A percentile compares a stretch with the other conserved stretches of the same genome.
Evolutionary conservation across 2,329 filamentous ascomycete species (phyloP).

Genomic region (Penicillium sp.): DNA sequence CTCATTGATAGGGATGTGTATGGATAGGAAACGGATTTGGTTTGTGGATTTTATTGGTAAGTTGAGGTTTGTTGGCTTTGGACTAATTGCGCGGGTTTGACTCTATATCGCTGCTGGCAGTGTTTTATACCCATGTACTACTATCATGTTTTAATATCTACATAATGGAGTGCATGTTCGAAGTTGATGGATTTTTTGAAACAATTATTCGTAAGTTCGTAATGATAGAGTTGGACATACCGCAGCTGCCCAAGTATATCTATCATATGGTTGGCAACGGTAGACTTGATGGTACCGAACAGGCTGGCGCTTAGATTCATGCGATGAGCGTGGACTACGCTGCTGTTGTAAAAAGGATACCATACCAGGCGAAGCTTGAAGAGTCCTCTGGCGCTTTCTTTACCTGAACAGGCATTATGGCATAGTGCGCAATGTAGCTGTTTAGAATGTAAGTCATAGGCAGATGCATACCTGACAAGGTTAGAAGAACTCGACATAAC

Average conservation of each 20-base stretch:
- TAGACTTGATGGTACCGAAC: background rate
- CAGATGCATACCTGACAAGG: background rate
- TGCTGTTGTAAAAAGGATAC: background rate
- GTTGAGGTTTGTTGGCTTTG: background rate
- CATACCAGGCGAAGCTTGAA: background rate
- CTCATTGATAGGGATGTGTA: background rate
- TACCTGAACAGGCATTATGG: background rate
- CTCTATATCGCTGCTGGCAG: slow-evolving; percentile 2
- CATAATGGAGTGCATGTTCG: background rate
- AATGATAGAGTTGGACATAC: background rate
- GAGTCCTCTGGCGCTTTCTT: background rate
- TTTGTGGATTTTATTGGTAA: background rate
- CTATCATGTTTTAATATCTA: slow-evolving; percentile 8
- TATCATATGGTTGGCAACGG: background rate
- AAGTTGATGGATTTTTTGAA: background rate
- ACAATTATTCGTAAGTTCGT: slow-evolving; percentile 9
- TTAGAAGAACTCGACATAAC: background rate
- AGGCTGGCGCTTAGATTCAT: background rate
- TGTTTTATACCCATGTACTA: slow-evolving; percentile 22
- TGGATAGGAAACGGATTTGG: background rate
- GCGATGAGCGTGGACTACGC: background rate
- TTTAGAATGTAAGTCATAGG: background rate
- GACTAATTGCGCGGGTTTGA: background rate
- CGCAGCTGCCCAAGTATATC: background rate
- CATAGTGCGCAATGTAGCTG: background rate